These are phyloP conservation scores for Candida morakotiae DNA, from an alignment of 805 yeast species.

Conservation along the genomic window DNA sequence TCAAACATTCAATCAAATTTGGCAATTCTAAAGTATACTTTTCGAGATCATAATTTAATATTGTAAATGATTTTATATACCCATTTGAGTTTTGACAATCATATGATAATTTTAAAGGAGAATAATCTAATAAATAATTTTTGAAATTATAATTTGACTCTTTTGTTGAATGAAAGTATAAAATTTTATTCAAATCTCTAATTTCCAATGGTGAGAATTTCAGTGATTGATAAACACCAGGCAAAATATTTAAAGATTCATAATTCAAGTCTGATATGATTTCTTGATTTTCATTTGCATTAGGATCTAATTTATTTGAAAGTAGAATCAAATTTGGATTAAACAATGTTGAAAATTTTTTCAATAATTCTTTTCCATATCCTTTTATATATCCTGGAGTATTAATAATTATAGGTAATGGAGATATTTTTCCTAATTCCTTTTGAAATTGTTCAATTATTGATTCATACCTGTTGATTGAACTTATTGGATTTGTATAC, in stretches of 20 bases:
- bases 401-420: constrained; percentile 53
- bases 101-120: constrained; percentile 27
- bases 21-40: constrained; percentile 21
- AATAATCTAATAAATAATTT: constrained; percentile 17
- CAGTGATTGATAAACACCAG: constrained; percentile 29
- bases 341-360: constrained; percentile 37
- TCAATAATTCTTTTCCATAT: constrained; percentile 67
- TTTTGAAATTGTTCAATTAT: constrained; percentile 26
- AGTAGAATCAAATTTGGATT: constrained; percentile 58
- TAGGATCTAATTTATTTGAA: constrained; percentile 17
- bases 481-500: constrained; percentile 61
- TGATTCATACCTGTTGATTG: constrained; percentile 52
- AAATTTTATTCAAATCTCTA: constrained; percentile 46
- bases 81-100: neutral
- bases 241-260: constrained; percentile 22
- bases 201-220: constrained; percentile 49
- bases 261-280: constrained; percentile 22
- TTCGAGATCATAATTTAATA: constrained; percentile 17
- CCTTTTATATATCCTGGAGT: constrained; percentile 94
- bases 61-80: constrained; percentile 18
- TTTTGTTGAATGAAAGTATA: constrained; percentile 48
- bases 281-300: constrained; percentile 23
- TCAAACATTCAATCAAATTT: constrained; percentile 37
- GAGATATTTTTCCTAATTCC: neutral
- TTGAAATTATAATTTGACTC: constrained; percentile 17